phyloP scores from a whole-genome alignment of 306 rosid species.

The Abrus precatorius region DNA sequence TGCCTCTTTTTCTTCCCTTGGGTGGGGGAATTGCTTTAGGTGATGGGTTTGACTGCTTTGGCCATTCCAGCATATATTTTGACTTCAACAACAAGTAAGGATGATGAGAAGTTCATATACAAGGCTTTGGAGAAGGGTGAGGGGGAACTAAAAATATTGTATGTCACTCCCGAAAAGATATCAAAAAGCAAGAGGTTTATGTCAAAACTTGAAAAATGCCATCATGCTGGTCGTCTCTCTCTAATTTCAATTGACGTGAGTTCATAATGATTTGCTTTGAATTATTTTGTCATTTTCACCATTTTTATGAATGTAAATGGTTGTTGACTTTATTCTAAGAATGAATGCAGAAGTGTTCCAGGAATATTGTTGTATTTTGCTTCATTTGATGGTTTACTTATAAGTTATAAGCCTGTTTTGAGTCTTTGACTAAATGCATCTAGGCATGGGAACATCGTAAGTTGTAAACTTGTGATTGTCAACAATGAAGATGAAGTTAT shows the following conservation, averaged over 20 bases:
- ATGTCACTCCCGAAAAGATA: conserved; percentile 97
- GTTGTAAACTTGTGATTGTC: conserved; percentile 23
- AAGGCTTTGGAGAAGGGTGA: conserved; percentile 94
- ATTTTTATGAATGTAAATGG: conserved; percentile 15
- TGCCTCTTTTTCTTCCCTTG: conserved; percentile 5
- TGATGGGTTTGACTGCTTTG: conserved; percentile 91
- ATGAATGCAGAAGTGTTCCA: conserved; percentile 22
- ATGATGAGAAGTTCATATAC: conserved; percentile 80
- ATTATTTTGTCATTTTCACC: conserved; percentile 26
- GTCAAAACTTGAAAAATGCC: conserved; percentile 98
- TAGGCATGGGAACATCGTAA: not conserved
- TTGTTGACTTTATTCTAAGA: conserved; percentile 32
- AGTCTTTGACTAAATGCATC: conserved; percentile 29
- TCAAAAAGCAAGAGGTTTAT: conserved; percentile 98
- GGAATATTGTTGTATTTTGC: conserved; percentile 33
- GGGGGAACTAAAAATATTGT: conserved; percentile 77
- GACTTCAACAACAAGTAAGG: conserved; percentile 86
- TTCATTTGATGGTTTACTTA: conserved; percentile 33
- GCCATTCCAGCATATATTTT: conserved; percentile 89
- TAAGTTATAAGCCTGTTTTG: conserved; percentile 12
- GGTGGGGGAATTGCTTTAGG: conserved; percentile 61
- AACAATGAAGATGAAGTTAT: not conserved
- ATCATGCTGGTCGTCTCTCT: conserved; percentile 84
- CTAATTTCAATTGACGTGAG: conserved; percentile 92
- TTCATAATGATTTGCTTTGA: conserved; percentile 33